phyloP scores from a whole-genome alignment of 805 yeast species.

The Zygoascus tannicola region DNA sequence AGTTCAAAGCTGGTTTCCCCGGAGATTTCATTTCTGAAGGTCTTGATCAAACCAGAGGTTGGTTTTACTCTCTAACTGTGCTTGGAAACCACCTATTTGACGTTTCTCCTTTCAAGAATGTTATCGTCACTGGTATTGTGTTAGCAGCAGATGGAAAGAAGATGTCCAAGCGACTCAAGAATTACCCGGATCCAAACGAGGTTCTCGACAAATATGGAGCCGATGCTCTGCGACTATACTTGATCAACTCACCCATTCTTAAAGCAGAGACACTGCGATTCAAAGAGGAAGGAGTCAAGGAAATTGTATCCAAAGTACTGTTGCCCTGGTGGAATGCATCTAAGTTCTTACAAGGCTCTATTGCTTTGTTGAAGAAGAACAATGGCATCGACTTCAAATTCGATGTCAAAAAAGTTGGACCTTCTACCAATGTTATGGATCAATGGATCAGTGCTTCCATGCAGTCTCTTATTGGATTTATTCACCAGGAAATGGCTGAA shows the following conservation, averaged over 20 bases:
- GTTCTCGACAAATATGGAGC: constrained; percentile 90
- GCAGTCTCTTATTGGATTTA: constrained; percentile 78
- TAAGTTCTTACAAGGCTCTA: constrained; percentile 93
- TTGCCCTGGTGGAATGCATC: constrained; percentile 98
- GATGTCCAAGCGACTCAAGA: constrained; percentile 97
- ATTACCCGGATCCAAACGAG: constrained; percentile 88
- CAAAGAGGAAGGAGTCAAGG: constrained; percentile 98
- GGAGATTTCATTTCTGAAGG: constrained; percentile 98
- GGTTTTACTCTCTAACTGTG: constrained; percentile 96
- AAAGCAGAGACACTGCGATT: constrained; percentile 94
- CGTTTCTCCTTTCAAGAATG: constrained; percentile 88
- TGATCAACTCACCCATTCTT: constrained; percentile 94
- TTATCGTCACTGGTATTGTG: constrained; percentile 92
- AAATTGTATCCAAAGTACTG: constrained; percentile 89
- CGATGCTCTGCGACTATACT: constrained; percentile 90
- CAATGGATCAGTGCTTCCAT: constrained; percentile 94
- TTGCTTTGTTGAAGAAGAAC: constrained; percentile 71
- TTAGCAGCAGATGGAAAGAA: constrained; percentile 97
- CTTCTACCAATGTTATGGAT: constrained; percentile 77
- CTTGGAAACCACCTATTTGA: constrained; percentile 91
- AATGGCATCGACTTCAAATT: constrained; percentile 62
- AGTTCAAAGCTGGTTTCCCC: constrained; percentile 71
- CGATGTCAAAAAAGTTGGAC: constrained; percentile 42
- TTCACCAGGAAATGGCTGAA: constrained; percentile 81
- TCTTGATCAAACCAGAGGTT: constrained; percentile 98